Percentiles rank a stretch among this genome's conserved stretches.
Conservation (phyloP, 2,329 filamentous ascomycete species). For the Chaetomium sp. region DNA sequence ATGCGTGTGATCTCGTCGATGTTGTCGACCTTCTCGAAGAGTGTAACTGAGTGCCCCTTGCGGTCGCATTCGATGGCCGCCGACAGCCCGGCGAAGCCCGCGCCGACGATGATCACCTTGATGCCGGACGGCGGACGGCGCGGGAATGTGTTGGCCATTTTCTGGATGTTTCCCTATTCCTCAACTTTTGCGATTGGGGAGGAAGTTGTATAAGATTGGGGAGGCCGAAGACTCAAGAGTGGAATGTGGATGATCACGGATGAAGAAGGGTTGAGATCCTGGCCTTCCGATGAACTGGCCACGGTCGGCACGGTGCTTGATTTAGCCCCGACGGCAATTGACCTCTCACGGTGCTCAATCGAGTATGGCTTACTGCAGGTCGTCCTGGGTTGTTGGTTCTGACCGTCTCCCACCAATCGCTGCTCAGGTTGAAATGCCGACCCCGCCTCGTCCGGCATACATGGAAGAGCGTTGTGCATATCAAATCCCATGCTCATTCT, state of each 20-base stretch:
- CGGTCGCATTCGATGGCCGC: conserved; percentile 61
- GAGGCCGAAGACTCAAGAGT: background rate
- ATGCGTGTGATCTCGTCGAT: conserved; percentile 49
- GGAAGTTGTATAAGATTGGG: background rate
- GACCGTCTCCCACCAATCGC: conserved; percentile 5
- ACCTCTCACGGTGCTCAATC: background rate
- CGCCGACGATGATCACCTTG: conserved; percentile 52
- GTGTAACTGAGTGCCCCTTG: conserved; percentile 54
- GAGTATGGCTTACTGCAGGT: conserved; percentile 7
- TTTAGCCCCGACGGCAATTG: conserved; percentile 21
- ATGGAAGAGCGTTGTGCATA: background rate
- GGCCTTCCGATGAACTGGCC: background rate
- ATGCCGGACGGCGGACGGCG: conserved; percentile 44
- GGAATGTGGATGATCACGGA: background rate
- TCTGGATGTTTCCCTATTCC: background rate
- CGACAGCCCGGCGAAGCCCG: conserved; percentile 61
- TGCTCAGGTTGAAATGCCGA: conserved; percentile 15
- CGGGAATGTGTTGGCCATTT: conserved; percentile 7
- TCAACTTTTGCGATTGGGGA: background rate
- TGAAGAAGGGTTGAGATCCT: background rate
- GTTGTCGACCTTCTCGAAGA: conserved; percentile 47
- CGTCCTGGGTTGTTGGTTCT: conserved; percentile 7
- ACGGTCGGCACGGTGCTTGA: conserved; percentile 9
- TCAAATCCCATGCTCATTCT: no score
- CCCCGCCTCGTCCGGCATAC: background rate